Evolutionary conservation across 129 eudicot species (phyloP).

Genomic region (Helianthus tuberosus): DNA sequence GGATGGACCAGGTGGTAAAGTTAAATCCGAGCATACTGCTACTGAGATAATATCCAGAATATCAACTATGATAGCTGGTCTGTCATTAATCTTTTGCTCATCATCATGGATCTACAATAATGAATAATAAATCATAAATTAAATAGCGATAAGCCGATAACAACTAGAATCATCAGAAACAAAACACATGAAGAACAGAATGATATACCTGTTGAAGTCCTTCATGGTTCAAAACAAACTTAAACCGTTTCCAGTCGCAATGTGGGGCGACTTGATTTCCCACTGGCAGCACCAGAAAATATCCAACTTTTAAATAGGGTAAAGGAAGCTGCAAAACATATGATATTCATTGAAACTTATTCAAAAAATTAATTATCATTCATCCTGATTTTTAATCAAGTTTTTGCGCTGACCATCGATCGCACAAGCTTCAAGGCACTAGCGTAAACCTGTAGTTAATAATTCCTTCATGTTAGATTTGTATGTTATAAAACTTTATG

Average conservation of each 20-base stretch:
- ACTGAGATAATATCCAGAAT: conserved; percentile 66
- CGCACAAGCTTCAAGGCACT: conserved; percentile 92
- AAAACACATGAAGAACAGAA: not conserved
- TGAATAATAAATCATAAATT: not conserved
- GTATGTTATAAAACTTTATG: not conserved
- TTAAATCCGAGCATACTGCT: conserved; percentile 80
- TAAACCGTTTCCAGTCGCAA: conserved; percentile 74
- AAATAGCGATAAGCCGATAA: too few relatives aligned
- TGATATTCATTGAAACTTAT: not conserved
- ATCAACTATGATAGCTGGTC: conserved; percentile 52
- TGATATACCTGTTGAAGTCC: conserved; percentile 70
- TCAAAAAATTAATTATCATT: not conserved
- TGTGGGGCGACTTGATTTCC: conserved; percentile 78
- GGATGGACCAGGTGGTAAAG: conserved; percentile 90
- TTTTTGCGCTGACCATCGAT: conserved; percentile 33
- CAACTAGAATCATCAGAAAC: not conserved
- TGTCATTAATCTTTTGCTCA: conserved; percentile 42
- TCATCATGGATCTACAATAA: conserved; percentile 52
- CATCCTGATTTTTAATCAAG: not conserved
- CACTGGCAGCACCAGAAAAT: conserved; percentile 73
- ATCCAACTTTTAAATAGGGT: conserved; percentile 82
- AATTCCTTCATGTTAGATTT: not conserved
- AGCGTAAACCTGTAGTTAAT: conserved; percentile 64
- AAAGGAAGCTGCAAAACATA: conserved; percentile 73
- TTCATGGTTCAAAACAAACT: conserved; percentile 84